These are phyloP conservation scores for Colletotrichum eremochloae DNA, from an alignment of 2,329 filamentous ascomycete species.

Conservation along the genomic window DNA sequence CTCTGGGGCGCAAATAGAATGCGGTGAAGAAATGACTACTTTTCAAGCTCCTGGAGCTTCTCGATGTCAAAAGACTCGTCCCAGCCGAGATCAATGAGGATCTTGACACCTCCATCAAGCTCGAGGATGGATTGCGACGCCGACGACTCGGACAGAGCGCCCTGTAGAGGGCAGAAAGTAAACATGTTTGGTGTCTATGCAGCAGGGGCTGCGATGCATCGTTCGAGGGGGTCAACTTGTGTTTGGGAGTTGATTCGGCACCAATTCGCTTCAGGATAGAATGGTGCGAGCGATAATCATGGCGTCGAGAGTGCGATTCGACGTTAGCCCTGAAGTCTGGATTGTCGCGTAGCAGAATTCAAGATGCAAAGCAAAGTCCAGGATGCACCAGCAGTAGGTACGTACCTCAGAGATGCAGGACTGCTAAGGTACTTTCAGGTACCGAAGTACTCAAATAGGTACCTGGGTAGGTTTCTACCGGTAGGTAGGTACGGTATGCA, in stretches of 20 bases:
- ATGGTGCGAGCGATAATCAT: conserved; percentile 24
- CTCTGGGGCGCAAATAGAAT: neutral
- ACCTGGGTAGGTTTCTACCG: no score
- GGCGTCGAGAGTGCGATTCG: neutral
- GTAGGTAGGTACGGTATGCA: no score
- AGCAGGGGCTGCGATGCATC: conserved; percentile 25
- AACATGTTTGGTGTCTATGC: conserved; percentile 75
- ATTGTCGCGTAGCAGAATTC: conserved; percentile 38
- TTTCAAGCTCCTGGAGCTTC: conserved; percentile 89
- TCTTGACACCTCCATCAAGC: conserved; percentile 95
- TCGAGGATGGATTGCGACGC: conserved; percentile 97
- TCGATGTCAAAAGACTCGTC: conserved; percentile 89
- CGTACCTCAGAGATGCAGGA: conserved; percentile 19
- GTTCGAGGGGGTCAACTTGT: neutral
- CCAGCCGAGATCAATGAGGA: conserved; percentile 96
- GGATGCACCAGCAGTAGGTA: conserved; percentile 9
- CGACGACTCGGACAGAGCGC: conserved; percentile 86
- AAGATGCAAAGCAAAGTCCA: conserved; percentile 8
- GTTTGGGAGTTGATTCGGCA: neutral
- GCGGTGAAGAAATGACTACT: conserved; percentile 65
- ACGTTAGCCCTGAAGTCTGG: conserved; percentile 10
- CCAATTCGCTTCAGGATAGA: neutral
- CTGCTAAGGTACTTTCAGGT: neutral
- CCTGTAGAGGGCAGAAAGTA: conserved; percentile 92
- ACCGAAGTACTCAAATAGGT: neutral